These are phyloP conservation scores for Phytopythium boreale DNA, from an alignment of 352 stramenopile species.

Conservation along the genomic window DNA sequence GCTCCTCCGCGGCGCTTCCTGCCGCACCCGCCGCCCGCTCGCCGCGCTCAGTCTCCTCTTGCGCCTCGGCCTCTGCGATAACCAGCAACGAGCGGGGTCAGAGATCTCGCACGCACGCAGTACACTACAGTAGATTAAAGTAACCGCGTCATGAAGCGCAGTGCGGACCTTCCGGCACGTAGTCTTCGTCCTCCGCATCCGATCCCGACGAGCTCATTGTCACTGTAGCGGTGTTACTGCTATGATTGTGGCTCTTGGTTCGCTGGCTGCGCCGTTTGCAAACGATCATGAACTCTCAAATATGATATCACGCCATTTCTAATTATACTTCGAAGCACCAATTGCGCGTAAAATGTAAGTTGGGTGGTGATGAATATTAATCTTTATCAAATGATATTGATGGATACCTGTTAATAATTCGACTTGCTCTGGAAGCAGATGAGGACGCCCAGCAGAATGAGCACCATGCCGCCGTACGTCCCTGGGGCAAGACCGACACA, in stretches of 20 bases:
- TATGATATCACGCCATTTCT: too few species aligned
- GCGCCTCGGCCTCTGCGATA: background rate
- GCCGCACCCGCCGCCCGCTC: constrained; percentile 10
- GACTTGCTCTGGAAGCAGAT: constrained; percentile 72
- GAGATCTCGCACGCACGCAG: background rate
- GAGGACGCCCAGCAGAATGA: constrained; percentile 56
- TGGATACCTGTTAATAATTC: background rate
- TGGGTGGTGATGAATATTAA: background rate
- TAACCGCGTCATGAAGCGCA: background rate
- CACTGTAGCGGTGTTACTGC: constrained; percentile 1
- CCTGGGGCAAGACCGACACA: constrained; percentile 16
- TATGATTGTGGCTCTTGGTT: constrained; percentile 6
- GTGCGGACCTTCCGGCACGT: constrained; percentile 51
- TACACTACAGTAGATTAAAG: background rate
- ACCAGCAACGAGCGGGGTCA: background rate
- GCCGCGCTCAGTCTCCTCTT: constrained; percentile 8
- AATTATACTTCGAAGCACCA: too few species aligned
- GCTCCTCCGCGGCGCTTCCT: constrained; percentile 5
- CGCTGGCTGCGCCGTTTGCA: background rate
- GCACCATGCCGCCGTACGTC: constrained; percentile 58
- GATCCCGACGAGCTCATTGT: constrained; percentile 55
- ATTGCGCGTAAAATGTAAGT: too few species aligned
- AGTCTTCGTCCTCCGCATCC: constrained; percentile 68
- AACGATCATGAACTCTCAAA: background rate
- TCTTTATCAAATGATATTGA: background rate